These are phyloP conservation scores for Aegilops longissima DNA, from an alignment of 176 grass and related monocot genomes.

Conservation along the genomic window DNA sequence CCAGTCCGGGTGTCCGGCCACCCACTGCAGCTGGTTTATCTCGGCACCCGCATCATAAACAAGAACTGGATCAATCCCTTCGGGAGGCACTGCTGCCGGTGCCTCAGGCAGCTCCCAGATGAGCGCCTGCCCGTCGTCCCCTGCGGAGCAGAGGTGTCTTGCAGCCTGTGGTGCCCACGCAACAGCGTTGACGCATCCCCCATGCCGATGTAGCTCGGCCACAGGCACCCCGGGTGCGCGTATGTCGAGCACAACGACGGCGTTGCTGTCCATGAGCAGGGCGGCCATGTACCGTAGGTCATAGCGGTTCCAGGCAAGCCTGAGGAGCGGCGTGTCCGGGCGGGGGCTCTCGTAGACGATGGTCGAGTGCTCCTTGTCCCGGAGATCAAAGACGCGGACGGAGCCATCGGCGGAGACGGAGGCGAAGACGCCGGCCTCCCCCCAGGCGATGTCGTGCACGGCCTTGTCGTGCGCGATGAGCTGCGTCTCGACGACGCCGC, in stretches of 20 bases:
- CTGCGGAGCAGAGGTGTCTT: conserved; percentile 74
- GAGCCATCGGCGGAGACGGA: conserved; percentile 94
- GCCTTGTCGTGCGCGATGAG: conserved; percentile 99
- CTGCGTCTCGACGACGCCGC: conserved; percentile 91
- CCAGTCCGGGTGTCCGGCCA: conserved; percentile 72
- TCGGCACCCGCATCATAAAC: conserved; percentile 63
- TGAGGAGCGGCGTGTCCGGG: conserved; percentile 85
- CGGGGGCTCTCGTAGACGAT: conserved; percentile 97
- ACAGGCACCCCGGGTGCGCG: conserved; percentile 77
- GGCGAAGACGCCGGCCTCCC: conserved; percentile 82
- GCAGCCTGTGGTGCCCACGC: conserved; percentile 77
- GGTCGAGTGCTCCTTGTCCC: conserved; percentile 98
- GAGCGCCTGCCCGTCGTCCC: conserved; percentile 82
- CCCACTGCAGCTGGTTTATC: conserved; percentile 94
- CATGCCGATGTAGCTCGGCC: conserved; percentile 81
- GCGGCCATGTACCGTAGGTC: conserved; percentile 82
- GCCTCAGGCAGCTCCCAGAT: conserved; percentile 75
- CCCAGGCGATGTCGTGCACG: conserved; percentile 98
- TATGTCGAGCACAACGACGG: conserved; percentile 90
- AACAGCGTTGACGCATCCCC: conserved; percentile 74
- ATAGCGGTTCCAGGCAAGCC: conserved; percentile 84
- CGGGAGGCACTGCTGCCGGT: conserved; percentile 34
- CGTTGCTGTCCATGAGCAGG: conserved; percentile 93
- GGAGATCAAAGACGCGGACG: conserved; percentile 93
- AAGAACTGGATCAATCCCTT: conserved; percentile 75